Percentiles rank a stretch among this genome's conserved stretches.
Conservation (phyloP, 495 filamentous ascomycete species). For the Hypoxylon trugodes region DNA sequence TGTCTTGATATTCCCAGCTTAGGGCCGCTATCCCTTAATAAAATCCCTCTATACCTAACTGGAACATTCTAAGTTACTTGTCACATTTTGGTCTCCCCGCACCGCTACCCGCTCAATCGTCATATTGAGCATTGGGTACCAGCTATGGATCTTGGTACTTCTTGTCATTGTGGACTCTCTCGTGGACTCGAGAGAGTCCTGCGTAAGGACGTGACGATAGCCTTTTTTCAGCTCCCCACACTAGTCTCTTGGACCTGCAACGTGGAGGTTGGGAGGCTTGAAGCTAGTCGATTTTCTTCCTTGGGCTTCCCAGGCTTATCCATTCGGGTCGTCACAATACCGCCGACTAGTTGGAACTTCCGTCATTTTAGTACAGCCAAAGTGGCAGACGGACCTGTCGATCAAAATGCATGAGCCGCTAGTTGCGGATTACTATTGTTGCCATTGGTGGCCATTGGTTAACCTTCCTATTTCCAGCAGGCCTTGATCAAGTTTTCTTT, state of each 20-base stretch:
- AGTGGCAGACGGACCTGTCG: conserved; percentile 37
- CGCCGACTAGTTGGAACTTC: conserved; percentile 17
- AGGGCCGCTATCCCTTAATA: neutral
- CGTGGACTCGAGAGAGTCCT: neutral
- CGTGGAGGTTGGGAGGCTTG: conserved; percentile 14
- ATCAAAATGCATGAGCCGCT: conserved; percentile 35
- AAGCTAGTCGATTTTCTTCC: conserved; percentile 8
- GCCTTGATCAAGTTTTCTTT: conserved; percentile 30
- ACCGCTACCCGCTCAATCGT: conserved; percentile 9
- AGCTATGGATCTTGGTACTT: conserved; percentile 1
- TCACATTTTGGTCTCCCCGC: conserved; percentile 3
- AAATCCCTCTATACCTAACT: neutral
- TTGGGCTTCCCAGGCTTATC: conserved; percentile 5
- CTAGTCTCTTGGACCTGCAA: conserved; percentile 2
- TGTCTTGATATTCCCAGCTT: conserved; percentile 12
- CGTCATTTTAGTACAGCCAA: conserved; percentile 24
- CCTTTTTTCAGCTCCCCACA: conserved; percentile 31
- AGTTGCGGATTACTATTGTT: conserved; percentile 22
- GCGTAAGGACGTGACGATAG: conserved; percentile 19
- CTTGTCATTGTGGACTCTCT: conserved; percentile 6
- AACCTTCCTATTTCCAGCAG: conserved; percentile 7
- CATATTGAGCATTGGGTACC: neutral
- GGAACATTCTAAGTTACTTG: neutral
- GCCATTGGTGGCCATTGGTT: conserved; percentile 26
- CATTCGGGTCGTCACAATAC: conserved; percentile 21